Evolutionary conservation across 2,329 filamentous ascomycete species (phyloP).

Genomic region (Penicillium sp.): DNA sequence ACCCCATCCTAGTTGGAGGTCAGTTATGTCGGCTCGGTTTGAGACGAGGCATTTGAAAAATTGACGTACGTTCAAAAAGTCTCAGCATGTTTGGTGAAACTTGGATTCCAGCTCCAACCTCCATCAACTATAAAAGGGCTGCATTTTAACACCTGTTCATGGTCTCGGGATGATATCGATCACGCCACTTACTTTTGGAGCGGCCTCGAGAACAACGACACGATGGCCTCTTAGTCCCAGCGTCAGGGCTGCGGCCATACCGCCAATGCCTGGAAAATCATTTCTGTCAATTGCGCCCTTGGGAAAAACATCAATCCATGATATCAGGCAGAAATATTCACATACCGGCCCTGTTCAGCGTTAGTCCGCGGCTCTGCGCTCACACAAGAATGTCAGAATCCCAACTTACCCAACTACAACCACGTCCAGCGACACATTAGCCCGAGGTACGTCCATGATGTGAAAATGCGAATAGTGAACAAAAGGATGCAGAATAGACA

Average conservation of each 20-base stretch:
- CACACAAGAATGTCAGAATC: background rate
- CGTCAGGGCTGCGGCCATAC: constrained; percentile 41
- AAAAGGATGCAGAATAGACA: background rate
- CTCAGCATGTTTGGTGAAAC: constrained; percentile 79
- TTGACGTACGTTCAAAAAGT: constrained; percentile 63
- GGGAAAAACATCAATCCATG: background rate
- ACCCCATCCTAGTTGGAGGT: constrained; percentile 36
- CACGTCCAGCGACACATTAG: constrained; percentile 37
- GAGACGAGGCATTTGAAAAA: background rate
- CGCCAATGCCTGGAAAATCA: constrained; percentile 38
- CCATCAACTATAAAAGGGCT: constrained; percentile 32
- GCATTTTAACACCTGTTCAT: constrained; percentile 7
- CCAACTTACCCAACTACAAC: constrained; percentile 40
- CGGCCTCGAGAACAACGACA: constrained; percentile 40
- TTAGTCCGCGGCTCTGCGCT: constrained; percentile 12
- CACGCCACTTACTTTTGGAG: constrained; percentile 34
- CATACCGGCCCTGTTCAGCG: constrained; percentile 36
- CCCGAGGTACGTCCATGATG: constrained; percentile 29
- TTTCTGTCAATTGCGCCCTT: constrained; percentile 2
- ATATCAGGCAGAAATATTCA: background rate
- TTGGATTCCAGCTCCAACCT: constrained; percentile 79
- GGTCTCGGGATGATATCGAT: background rate
- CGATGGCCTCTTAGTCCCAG: constrained; percentile 40
- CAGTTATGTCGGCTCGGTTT: background rate
- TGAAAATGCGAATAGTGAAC: background rate